Evolutionary conservation across 2,329 filamentous ascomycete species (phyloP).

Genomic region (Colletotrichum lupini): DNA sequence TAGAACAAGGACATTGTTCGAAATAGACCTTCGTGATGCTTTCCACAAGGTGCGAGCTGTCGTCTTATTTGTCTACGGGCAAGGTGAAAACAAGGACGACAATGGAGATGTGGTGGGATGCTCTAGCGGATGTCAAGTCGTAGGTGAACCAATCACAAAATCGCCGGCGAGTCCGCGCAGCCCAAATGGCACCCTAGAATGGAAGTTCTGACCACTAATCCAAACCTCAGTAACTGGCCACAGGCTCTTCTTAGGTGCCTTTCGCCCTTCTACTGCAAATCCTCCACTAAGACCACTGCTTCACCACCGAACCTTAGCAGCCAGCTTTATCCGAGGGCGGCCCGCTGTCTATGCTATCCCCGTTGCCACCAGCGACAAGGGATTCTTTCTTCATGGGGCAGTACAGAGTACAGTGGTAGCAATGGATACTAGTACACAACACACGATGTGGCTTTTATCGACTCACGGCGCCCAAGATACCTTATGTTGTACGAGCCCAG

Average conservation of each 20-base stretch:
- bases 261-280: background rate
- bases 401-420: background rate
- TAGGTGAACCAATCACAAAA: conserved; percentile 23
- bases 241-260: background rate
- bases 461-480: background rate
- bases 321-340: conserved; percentile 12
- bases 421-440: background rate
- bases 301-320: conserved; percentile 5
- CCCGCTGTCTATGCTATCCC: background rate
- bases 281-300: background rate
- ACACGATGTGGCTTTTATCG: background rate
- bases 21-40: background rate
- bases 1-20: background rate
- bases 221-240: background rate
- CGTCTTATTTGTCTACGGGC: background rate
- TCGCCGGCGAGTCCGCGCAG: conserved; percentile 9
- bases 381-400: background rate
- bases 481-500: too few relatives aligned
- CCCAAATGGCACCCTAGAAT: background rate
- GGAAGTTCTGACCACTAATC: background rate
- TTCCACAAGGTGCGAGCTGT: background rate
- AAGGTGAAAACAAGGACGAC: background rate
- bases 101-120: background rate
- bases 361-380: conserved; percentile 10
- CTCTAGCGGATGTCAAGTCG: conserved; percentile 11